Percentiles rank a stretch among this genome's conserved stretches.
phyloP scores from a whole-genome alignment of 2,329 filamentous ascomycete genomes.

The Botrytis paeoniae region DNA sequence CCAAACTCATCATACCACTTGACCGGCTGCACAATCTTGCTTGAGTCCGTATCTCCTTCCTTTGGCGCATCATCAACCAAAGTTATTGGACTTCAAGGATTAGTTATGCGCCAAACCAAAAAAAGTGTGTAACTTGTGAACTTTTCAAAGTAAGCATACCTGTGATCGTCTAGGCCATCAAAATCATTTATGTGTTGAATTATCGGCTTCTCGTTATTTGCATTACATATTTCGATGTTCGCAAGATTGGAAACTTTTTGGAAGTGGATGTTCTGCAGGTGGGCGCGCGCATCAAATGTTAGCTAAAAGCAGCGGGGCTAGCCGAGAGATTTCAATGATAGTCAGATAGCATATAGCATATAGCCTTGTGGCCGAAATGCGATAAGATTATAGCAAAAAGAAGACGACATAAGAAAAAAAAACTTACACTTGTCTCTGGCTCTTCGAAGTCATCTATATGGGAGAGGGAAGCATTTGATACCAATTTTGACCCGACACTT shows the following conservation, averaged over 20 bases:
- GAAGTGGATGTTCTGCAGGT: conserved; percentile 15
- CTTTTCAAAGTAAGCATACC: conserved; percentile 1
- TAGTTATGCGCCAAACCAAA: background rate
- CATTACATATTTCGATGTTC: background rate
- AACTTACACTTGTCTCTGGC: background rate
- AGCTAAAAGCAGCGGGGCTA: conserved; percentile 17
- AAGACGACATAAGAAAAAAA: background rate
- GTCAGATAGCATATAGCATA: background rate
- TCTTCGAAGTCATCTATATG: conserved; percentile 6
- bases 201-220: background rate
- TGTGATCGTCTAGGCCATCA: conserved; percentile 2
- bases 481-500: background rate
- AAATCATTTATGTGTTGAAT: conserved; percentile 9
- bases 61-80: conserved; percentile 10
- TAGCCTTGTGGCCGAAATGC: background rate
- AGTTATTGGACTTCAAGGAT: background rate
- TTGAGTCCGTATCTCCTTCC: conserved; percentile 9
- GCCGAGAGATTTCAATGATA: background rate
- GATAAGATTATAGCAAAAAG: background rate
- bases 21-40: conserved; percentile 3
- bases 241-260: conserved; percentile 14
- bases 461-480: background rate
- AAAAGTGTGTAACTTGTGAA: background rate
- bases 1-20: conserved; percentile 12
- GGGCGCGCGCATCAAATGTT: conserved; percentile 2